A percentile compares a stretch with the other conserved stretches of the same genome.
These are phyloP conservation scores for Avena insularis DNA, from an alignment of 176 grass and related monocot genomes.

Conservation along the genomic window DNA sequence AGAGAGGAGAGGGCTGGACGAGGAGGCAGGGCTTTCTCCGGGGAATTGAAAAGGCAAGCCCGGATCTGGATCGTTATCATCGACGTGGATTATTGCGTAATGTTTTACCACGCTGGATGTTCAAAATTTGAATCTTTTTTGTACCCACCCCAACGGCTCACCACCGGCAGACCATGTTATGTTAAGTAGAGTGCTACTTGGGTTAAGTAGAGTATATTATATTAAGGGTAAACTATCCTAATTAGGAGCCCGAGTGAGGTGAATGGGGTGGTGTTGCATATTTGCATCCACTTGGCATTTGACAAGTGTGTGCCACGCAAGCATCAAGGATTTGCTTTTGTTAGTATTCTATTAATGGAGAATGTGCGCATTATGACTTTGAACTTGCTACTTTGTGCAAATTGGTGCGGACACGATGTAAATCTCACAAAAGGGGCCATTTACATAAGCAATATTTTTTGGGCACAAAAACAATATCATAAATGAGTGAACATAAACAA, in stretches of 20 bases:
- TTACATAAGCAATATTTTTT: too few relatives aligned
- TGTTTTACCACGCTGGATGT: conserved; percentile 2
- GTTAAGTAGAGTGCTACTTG: not conserved
- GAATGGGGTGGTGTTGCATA: not conserved
- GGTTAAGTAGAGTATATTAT: not conserved
- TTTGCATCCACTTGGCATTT: not conserved
- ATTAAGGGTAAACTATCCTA: not conserved
- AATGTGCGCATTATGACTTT: too few relatives aligned
- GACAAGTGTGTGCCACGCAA: not conserved
- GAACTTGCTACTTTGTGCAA: too few relatives aligned
- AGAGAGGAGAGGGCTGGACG: not conserved
- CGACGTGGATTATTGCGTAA: not conserved
- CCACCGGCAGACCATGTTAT: not conserved
- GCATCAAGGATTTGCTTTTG: too few relatives aligned
- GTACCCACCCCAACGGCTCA: conserved; percentile 25
- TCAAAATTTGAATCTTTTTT: conserved; percentile 34
- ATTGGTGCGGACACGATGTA: too few relatives aligned
- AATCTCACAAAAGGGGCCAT: too few relatives aligned
- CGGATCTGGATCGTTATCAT: conserved; percentile 13
- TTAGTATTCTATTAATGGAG: too few relatives aligned
- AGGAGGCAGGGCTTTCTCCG: not conserved
- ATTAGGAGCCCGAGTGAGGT: not conserved
- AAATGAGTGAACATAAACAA: too few relatives aligned
- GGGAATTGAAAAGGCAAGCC: not conserved
- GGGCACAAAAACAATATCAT: too few relatives aligned